These are phyloP conservation scores for Plantago coronopus DNA, from an alignment of 305 asterid species.

Conservation along the genomic window DNA sequence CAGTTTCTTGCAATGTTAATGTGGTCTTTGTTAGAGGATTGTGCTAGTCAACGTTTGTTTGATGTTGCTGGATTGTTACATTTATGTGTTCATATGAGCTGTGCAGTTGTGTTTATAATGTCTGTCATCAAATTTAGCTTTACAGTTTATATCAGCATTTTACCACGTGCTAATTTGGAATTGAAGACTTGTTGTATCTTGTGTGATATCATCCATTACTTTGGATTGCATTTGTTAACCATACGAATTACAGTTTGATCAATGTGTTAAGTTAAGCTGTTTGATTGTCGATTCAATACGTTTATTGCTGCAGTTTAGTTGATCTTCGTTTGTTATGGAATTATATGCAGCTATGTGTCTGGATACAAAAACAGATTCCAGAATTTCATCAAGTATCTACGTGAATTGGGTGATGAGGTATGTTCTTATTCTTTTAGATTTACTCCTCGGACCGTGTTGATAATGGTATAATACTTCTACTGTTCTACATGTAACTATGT, in stretches of 20 bases:
- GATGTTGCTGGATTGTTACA: not conserved
- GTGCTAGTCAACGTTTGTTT: not conserved
- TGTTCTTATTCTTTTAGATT: conserved; percentile 17
- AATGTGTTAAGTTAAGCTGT: not conserved
- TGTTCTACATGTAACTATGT: not conserved
- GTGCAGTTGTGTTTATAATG: too few relatives aligned
- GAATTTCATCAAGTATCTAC: conserved; percentile 89
- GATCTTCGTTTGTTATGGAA: conserved; percentile 18
- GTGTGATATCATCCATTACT: too few relatives aligned
- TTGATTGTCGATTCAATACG: conserved; percentile 1
- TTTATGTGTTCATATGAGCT: not conserved
- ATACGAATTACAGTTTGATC: not conserved
- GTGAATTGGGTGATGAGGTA: conserved; percentile 99
- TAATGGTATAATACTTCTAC: not conserved
- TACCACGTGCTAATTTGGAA: too few relatives aligned
- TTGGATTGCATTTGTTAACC: not conserved
- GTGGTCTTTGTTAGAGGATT: too few relatives aligned
- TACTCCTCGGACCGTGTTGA: not conserved
- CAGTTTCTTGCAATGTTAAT: conserved; percentile 1
- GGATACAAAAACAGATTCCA: conserved; percentile 98
- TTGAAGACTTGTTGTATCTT: too few relatives aligned
- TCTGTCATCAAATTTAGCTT: too few relatives aligned
- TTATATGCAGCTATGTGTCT: conserved; percentile 76
- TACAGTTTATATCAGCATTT: too few relatives aligned
- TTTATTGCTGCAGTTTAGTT: not conserved